These are phyloP conservation scores for Lophium mytilinum DNA, from an alignment of 495 filamentous ascomycete species.

Conservation along the genomic window DNA sequence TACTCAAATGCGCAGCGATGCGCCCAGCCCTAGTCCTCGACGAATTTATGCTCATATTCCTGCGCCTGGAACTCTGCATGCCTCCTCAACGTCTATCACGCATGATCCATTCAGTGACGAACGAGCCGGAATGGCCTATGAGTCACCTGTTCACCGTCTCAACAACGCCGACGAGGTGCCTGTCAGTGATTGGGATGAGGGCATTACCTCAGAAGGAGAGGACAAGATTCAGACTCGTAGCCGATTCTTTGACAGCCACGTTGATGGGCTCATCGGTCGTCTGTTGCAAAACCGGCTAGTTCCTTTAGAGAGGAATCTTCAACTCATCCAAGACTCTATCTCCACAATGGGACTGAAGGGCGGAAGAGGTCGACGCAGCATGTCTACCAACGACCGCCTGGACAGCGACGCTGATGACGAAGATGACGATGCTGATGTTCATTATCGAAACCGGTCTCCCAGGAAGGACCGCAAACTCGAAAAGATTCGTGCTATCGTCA, in stretches of 20 bases:
- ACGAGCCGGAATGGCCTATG: conserved; percentile 40
- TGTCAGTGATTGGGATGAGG: conserved; percentile 85
- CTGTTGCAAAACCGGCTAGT: conserved; percentile 67
- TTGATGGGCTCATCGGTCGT: conserved; percentile 73
- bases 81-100: conserved; percentile 18
- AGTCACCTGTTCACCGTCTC: conserved; percentile 48
- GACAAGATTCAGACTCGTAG: conserved; percentile 66
- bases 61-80: conserved; percentile 5
- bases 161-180: conserved; percentile 57
- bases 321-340: conserved; percentile 54
- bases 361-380: conserved; percentile 19
- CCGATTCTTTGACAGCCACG: conserved; percentile 77
- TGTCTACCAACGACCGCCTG: conserved; percentile 32
- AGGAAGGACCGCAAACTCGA: conserved; percentile 70
- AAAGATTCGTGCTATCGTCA: conserved; percentile 70
- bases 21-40: conserved; percentile 66
- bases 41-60: conserved; percentile 28
- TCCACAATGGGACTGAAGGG: conserved; percentile 9
- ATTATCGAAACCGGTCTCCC: conserved; percentile 54
- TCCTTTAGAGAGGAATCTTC: conserved; percentile 71
- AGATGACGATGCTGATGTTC: conserved; percentile 56
- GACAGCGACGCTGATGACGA: conserved; percentile 94
- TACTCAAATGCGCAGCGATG: conserved; percentile 46
- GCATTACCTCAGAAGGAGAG: conserved; percentile 73
- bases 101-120: conserved; percentile 40